Conservation (phyloP, 2,329 filamentous ascomycete genomes). For the Paecilomyces sp. region DNA sequence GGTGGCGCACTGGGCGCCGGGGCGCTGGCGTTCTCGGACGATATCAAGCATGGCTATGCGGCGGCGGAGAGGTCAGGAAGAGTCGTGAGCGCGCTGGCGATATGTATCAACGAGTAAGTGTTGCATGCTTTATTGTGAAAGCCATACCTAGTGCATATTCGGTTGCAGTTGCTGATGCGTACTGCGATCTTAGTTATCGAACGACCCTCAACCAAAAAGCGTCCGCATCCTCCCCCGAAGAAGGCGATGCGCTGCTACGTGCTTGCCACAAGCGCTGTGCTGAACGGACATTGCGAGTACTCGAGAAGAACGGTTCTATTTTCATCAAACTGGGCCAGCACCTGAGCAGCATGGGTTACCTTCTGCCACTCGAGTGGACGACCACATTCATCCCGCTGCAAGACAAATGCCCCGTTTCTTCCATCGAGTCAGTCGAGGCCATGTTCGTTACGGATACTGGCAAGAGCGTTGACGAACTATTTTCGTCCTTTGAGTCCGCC, state of each 20-base stretch:
- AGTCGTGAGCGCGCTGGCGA: slow-evolving; percentile 64
- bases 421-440: slow-evolving; percentile 72
- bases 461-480: slow-evolving; percentile 68
- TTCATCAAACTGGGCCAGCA: slow-evolving; percentile 98
- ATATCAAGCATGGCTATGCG: slow-evolving; percentile 69
- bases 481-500: slow-evolving; percentile 70
- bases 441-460: slow-evolving; percentile 87
- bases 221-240: slow-evolving; percentile 52
- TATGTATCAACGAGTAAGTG: slow-evolving; percentile 83
- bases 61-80: slow-evolving; percentile 71
- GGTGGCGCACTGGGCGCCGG: slow-evolving; percentile 33
- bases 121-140: slow-evolving; percentile 2
- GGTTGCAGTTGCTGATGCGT: slow-evolving; percentile 1
- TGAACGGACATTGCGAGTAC: slow-evolving; percentile 71
- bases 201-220: slow-evolving; percentile 66
- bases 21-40: slow-evolving; percentile 49
- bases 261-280: slow-evolving; percentile 91
- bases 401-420: slow-evolving; percentile 90
- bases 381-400: slow-evolving; percentile 92
- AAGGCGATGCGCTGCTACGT: slow-evolving; percentile 62
- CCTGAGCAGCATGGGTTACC: slow-evolving; percentile 90
- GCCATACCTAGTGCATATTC: background rate
- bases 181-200: slow-evolving; percentile 62
- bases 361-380: slow-evolving; percentile 87
- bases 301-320: slow-evolving; percentile 95